Evolutionary conservation across 2,329 filamentous ascomycete species (phyloP), one percentile per base, ranked within the genome.

Genomic region (Neonectria ditissima): DNA sequence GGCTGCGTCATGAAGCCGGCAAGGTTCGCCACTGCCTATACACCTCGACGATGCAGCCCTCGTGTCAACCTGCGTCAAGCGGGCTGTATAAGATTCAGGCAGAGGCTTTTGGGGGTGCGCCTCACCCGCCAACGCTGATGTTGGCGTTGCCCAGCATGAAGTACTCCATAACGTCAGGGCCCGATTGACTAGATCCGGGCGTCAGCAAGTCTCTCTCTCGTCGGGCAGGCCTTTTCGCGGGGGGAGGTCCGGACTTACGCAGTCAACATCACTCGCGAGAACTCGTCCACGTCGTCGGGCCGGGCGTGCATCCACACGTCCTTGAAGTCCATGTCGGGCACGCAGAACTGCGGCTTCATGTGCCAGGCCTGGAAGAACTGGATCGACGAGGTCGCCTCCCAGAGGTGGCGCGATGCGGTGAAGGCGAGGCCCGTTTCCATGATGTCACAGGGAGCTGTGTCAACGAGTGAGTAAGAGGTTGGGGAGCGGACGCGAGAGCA

Each of bases 341-440:
- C 74, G 37, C 67, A 63, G 52, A 75, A 81, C 52, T 80, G 74
- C 9, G 80, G 79, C 73, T 80, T 80, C 34, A 78, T 76, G n/a
- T 79, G 77, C 82, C 81, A 83, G 2, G 80, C 78, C 2, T 73
- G 76, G 68, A 75, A 82, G 65, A 84, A 84, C 2, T 80, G 76
- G 20, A 80, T 71, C 1, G 81, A 79, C 5, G 76, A 77, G 30
- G 69, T 62, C 1, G 82, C 80, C 16, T 81, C 75, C 82, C 81
- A 84, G 18, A 84, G 77, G 59, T 81, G 76, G 8, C 73, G 73
- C 6, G 81, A 83, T 18, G 81, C 76, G 3, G 78, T 83, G 60
- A 78, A 80, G 41, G 45, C 34, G 22, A 70, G 56, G 11, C 56
- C 18, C 10, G 34, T 8, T 3, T 65, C 69, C 63, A 71, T 70